These are phyloP conservation scores for Sporodiniella umbellata DNA, from an alignment of 371 early-diverging fungal genomes.

Conservation along the genomic window DNA sequence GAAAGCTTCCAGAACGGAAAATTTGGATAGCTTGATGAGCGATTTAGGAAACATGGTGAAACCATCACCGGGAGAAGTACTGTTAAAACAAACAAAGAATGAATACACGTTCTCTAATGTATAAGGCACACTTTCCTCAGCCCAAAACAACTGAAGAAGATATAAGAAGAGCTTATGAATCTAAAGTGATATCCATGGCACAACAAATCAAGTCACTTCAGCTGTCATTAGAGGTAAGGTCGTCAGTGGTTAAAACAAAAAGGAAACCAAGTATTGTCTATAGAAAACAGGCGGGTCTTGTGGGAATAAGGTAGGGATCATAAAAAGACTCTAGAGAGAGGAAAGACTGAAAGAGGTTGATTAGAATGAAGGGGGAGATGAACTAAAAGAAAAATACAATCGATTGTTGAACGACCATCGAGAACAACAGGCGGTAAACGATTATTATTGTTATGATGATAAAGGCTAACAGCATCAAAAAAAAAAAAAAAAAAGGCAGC, in stretches of 20 bases:
- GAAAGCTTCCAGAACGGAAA: conserved; percentile 1
- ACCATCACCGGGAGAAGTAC: no score
- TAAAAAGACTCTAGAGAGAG: no score
- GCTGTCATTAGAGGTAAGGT: conserved; percentile 26
- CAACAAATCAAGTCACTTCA: conserved; percentile 48
- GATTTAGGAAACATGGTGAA: conserved; percentile 75
- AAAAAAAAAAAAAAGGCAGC: conserved; percentile 50
- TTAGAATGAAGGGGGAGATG: conserved; percentile 1
- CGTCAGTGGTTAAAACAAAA: not conserved
- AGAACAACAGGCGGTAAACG: conserved; percentile 65
- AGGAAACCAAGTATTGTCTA: no score
- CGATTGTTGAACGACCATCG: conserved; percentile 67
- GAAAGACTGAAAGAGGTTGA: not conserved
- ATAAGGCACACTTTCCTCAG: no score
- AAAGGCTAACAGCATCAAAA: not conserved
- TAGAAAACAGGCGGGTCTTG: no score
- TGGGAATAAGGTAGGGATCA: no score
- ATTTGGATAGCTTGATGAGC: conserved; percentile 75
- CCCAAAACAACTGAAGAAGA: conserved; percentile 5
- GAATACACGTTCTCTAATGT: no score
- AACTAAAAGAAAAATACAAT: conserved; percentile 48
- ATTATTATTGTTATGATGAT: no score
- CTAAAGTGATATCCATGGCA: conserved; percentile 44
- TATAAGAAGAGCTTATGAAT: conserved; percentile 58
- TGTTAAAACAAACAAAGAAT: no score